A percentile compares a stretch with the other conserved stretches of the same genome.
Evolutionary conservation across 352 stramenopile species (phyloP).

Genomic region (Aphanomyces euteiches): DNA sequence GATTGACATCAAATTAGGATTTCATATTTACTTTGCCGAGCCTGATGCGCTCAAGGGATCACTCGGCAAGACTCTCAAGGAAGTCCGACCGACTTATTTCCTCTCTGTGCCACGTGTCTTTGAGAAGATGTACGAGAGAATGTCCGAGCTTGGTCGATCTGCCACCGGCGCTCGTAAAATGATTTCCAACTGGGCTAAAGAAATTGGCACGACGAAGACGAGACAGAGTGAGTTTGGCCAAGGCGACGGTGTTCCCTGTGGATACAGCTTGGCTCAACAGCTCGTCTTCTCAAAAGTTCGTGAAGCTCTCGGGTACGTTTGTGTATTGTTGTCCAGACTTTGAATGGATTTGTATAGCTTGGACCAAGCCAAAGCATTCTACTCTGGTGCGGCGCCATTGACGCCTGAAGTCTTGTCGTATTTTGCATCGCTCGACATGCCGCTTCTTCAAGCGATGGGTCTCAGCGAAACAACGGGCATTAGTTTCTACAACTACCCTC

Average conservation of each 20-base stretch:
- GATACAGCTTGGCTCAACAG: constrained; percentile 77
- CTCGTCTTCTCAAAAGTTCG: constrained; percentile 83
- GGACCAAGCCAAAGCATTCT: constrained; percentile 75
- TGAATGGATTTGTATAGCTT: constrained; percentile 45
- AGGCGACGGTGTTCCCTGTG: constrained; percentile 47
- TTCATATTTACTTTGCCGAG: constrained; percentile 67
- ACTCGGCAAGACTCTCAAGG: constrained; percentile 58
- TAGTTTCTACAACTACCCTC: constrained; percentile 34
- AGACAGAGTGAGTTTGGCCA: constrained; percentile 65
- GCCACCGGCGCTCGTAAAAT: constrained; percentile 82
- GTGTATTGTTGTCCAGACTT: constrained; percentile 65
- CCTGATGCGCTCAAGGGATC: constrained; percentile 68
- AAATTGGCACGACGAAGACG: constrained; percentile 51
- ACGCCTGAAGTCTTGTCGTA: constrained; percentile 63
- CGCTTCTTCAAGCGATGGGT: constrained; percentile 58
- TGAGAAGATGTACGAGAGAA: constrained; percentile 85
- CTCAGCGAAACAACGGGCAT: constrained; percentile 60
- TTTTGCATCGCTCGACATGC: constrained; percentile 71
- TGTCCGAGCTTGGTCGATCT: constrained; percentile 50
- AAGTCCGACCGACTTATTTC: constrained; percentile 68
- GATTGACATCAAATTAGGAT: constrained; percentile 64
- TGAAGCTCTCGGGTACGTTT: constrained; percentile 58
- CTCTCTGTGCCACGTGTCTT: constrained; percentile 83
- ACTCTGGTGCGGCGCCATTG: constrained; percentile 69
- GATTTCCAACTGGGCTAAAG: constrained; percentile 81